Evolutionary conservation across 495 filamentous ascomycete species (phyloP).

Genomic region (Viridothelium virens): DNA sequence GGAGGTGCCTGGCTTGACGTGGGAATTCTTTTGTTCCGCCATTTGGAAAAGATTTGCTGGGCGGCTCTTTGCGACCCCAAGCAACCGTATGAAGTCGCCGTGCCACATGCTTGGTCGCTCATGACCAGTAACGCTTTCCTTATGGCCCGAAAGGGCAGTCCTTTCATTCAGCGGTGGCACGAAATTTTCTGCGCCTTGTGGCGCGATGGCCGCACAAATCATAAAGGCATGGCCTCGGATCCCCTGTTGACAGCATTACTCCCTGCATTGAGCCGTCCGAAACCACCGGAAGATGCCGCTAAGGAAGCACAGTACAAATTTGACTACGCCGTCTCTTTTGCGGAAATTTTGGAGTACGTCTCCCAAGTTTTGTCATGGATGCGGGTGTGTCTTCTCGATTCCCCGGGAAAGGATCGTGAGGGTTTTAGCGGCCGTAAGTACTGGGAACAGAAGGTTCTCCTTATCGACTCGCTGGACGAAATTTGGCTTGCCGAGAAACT

Average conservation of each 20-base stretch:
- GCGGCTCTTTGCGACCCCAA: slow-evolving; percentile 33
- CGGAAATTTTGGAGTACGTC: slow-evolving; percentile 8
- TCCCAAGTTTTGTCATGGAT: slow-evolving; percentile 18
- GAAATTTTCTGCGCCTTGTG: slow-evolving; percentile 12
- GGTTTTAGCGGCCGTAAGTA: slow-evolving; percentile 11
- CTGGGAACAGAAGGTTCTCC: slow-evolving; percentile 12
- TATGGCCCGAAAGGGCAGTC: slow-evolving; percentile 32
- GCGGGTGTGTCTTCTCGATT: slow-evolving; percentile 13
- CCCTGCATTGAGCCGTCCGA: background rate
- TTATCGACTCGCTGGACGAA: slow-evolving; percentile 10
- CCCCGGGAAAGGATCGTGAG: background rate
- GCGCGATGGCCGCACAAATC: slow-evolving; percentile 18
- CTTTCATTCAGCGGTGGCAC: slow-evolving; percentile 34
- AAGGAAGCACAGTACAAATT: background rate
- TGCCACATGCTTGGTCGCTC: slow-evolving; percentile 28
- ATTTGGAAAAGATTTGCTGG: slow-evolving; percentile 41
- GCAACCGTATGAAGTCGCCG: slow-evolving; percentile 33
- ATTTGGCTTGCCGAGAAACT: slow-evolving; percentile 5
- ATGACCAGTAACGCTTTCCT: slow-evolving; percentile 39
- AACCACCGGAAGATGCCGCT: background rate
- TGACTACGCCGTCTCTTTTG: background rate
- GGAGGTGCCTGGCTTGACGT: slow-evolving; percentile 40
- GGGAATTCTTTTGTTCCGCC: slow-evolving; percentile 34
- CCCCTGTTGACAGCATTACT: slow-evolving; percentile 10
- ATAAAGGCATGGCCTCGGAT: background rate